Evolutionary conservation across 1,139 yeast genomes (phyloP).

Genomic region (Candida tetrigidarum): DNA sequence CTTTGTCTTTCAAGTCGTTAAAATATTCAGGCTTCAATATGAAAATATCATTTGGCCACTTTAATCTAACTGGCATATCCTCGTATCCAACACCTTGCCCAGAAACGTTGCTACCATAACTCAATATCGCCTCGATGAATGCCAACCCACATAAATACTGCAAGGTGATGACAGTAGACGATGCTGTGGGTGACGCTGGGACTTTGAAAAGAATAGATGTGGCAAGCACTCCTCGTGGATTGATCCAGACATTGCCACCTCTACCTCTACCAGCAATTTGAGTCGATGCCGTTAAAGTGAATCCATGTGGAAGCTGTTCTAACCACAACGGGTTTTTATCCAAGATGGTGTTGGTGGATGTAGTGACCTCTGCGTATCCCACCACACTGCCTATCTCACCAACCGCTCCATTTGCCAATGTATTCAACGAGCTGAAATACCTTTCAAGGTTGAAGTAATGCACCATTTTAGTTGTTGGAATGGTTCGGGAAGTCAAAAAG

Average conservation of each 20-base stretch:
- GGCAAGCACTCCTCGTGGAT: constrained; percentile 91
- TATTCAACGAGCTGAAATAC: constrained; percentile 55
- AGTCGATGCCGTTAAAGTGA: constrained; percentile 72
- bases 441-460: constrained; percentile 71
- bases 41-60: constrained; percentile 98
- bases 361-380: constrained; percentile 85
- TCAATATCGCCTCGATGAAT: constrained; percentile 72
- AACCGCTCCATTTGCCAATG: constrained; percentile 22
- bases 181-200: constrained; percentile 47
- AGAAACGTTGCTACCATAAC: constrained; percentile 53
- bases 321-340: constrained; percentile 72
- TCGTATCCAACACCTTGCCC: constrained; percentile 60
- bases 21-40: constrained; percentile 67
- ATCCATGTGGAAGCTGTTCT: constrained; percentile 68
- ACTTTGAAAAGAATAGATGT: constrained; percentile 71
- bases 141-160: constrained; percentile 90
- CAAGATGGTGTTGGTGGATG: constrained; percentile 82
- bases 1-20: constrained; percentile 30
- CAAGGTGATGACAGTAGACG: constrained; percentile 64
- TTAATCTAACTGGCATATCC: constrained; percentile 77
- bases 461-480: constrained; percentile 56
- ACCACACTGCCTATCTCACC: constrained; percentile 63
- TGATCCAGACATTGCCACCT: constrained; percentile 95
- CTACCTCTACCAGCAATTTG: constrained; percentile 95
- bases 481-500: constrained; percentile 41